Percentiles rank a stretch among this genome's conserved stretches.
phyloP scores from a whole-genome alignment of 163 green algal species.

The Scenedesmus sp. region DNA sequence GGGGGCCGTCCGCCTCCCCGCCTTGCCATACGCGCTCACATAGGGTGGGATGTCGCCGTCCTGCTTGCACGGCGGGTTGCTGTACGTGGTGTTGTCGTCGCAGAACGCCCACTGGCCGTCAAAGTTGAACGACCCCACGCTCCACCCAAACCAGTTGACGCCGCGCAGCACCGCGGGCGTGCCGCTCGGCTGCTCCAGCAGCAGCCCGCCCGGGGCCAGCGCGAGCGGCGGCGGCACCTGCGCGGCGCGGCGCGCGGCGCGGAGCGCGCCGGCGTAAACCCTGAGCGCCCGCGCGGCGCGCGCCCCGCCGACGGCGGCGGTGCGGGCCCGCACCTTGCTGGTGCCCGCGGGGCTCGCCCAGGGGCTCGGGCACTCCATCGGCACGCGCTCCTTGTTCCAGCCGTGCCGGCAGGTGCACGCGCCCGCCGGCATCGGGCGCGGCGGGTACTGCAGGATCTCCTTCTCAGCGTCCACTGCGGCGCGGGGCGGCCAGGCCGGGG shows the following conservation, averaged over 20 bases:
- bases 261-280: no score
- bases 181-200: conserved; percentile 4
- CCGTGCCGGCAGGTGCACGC: conserved; percentile 37
- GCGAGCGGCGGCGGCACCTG: conserved; percentile 35
- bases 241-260: no score
- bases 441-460: conserved; percentile 38
- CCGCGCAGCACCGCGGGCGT: conserved; percentile 22
- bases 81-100: conserved; percentile 44
- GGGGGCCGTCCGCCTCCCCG: neutral
- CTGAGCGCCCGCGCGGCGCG: no score
- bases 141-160: conserved; percentile 50
- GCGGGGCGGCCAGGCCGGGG: neutral
- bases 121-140: conserved; percentile 34
- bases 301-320: no score
- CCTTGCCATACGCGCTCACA: neutral
- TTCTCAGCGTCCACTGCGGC: conserved; percentile 20
- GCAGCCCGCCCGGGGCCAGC: neutral
- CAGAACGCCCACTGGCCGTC: conserved; percentile 51
- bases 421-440: conserved; percentile 28
- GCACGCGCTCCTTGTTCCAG: conserved; percentile 7
- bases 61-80: conserved; percentile 27
- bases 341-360: conserved; percentile 21
- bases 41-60: conserved; percentile 44
- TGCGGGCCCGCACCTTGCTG: neutral
- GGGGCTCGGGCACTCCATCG: conserved; percentile 30